Base-by-base conservation (phyloP, 2,329 filamentous ascomycete genomes). In the Apiospora koreana region DNA sequence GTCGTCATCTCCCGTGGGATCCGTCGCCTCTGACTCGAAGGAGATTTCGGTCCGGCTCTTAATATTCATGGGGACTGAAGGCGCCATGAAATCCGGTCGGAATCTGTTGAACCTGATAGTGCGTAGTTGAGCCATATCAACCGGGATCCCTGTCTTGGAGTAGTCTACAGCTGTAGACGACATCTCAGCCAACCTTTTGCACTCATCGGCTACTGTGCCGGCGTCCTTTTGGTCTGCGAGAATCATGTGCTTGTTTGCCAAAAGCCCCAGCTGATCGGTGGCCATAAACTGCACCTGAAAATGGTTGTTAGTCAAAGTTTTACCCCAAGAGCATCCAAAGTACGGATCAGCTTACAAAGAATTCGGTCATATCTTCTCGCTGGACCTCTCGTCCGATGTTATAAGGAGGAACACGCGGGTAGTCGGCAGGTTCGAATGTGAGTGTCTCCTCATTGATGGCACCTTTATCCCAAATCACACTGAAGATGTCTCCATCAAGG, bases 401-500 rank as follows among this genome's bases (percentile, higher is more conserved):
- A 0, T 84, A 71, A 0, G 92, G 88, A 0, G 74, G 21, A 0
- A 88, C 83, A 1, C 88, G 85, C 3, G 89, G 86, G 74, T 97
- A 97, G 72, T 94, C 89, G 0, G 94, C 93, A 0, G 94, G 88
- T 0, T 3, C 0, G n/a, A 84, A 88, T 0, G 81, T 83, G 0
- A 68, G 54, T 18, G n/a, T 18, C 28, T 14, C 74, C 50, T 38
- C 70, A 75, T 5, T 76, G 1, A 86, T 78, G 0, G 90, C 83
- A 0, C 79, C 76, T 0, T 80, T 74, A 74, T 97, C 93, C 85
- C 88, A 96, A 65, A 97, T 93, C 67, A 97, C 81, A 73, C 94
- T 92, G 79, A 93, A 97, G 0, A 93, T 81, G 77, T 97, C 94
- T 0, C 94, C 94, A 73, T 96, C 94, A 0, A 97, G 85, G 78